phyloP scores from a whole-genome alignment of 1,284 basidiomycete genomes.

The Microbotryum violaceum region DNA sequence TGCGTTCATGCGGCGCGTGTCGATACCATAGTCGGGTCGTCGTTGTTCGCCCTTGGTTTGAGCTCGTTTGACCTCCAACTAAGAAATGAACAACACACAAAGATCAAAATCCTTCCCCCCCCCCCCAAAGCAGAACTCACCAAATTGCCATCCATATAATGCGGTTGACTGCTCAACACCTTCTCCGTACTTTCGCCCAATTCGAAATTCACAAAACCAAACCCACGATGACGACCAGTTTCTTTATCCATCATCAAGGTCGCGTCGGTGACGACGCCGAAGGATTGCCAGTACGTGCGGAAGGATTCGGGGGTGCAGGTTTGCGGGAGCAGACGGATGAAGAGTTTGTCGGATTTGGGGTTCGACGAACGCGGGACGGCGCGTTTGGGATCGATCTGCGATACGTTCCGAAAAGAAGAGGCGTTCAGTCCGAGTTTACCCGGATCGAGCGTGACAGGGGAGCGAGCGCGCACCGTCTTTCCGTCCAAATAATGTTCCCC shows the following conservation, averaged over 20 bases:
- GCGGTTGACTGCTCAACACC: constrained; percentile 36
- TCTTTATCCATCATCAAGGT: constrained; percentile 99
- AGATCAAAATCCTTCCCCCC: no score
- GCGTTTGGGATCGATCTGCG: constrained; percentile 97
- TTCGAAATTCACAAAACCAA: constrained; percentile 90
- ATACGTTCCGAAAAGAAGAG: background rate
- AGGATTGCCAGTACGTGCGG: constrained; percentile 81
- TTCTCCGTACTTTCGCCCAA: constrained; percentile 79
- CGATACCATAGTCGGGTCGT: constrained; percentile 23
- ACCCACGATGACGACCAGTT: constrained; percentile 90
- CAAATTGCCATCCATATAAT: constrained; percentile 41
- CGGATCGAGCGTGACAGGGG: no score
- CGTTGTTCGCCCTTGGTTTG: constrained; percentile 24
- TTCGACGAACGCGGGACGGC: constrained; percentile 87
- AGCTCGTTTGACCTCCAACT: constrained; percentile 33
- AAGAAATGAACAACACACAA: background rate
- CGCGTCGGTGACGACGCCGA: constrained; percentile 86
- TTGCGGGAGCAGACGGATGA: constrained; percentile 88
- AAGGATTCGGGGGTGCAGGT: constrained; percentile 88
- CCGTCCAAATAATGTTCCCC: constrained; percentile 80
- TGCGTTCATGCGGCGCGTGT: constrained; percentile 12
- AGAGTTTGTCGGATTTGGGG: constrained; percentile 69
- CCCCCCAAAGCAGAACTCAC: constrained; percentile 7
- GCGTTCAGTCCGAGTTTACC: background rate
- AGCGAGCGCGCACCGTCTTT: constrained; percentile 58